Evolutionary conservation across 2,329 filamentous ascomycete genomes (phyloP), one percentile per base, ranked within the genome.

Genomic region (Ascochyta rabiei): DNA sequence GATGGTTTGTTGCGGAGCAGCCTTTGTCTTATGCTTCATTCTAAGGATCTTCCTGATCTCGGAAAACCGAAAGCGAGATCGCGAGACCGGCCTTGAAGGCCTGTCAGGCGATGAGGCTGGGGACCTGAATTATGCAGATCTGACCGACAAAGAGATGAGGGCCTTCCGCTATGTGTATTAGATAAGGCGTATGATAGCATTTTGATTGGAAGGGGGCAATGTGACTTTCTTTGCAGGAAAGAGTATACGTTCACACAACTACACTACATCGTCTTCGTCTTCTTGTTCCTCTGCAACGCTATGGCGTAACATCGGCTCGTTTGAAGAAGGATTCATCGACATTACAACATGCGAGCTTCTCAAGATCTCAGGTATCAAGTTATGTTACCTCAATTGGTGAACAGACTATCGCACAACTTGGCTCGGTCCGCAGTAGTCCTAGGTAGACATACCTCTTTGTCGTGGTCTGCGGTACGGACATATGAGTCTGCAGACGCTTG

Each of bases 161-260:
- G 35, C 33, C 18, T 62, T 62, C 21, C 50, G 59, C 15, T 62
- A 60, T 46, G 57, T 60, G 16, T 62, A 62, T 24, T 62, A 42
- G 16, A 30, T 19, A 39, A 13, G 16, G n/a, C 4, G 31, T 28
- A 18, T 12, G 8, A 10, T n/a, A 18, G 7, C 7, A 40, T 16
- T 26, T 4, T 12, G 16, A n/a, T 26, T 5, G 3, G 7, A 33
- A n/a, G 26, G 8, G 7, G 9, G 26, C 26, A 28, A 12, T 28
- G 6, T 28, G 26, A 9, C 26, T 2, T 2, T 9, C 26, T 28
- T 28, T 28, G 26, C 10, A 28, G 10, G 26, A 28, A 28, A 24
- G 26, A n/a, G 3, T 7, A 24, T n/a, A 6, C 9, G 15, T 10
- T 12, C 19, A 38, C 16, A 7, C 21, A 30, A 28, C n/a, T 28